Evolutionary conservation across 164 flowering plant genomes (phyloP).

Genomic region (Platanus orientalis): DNA sequence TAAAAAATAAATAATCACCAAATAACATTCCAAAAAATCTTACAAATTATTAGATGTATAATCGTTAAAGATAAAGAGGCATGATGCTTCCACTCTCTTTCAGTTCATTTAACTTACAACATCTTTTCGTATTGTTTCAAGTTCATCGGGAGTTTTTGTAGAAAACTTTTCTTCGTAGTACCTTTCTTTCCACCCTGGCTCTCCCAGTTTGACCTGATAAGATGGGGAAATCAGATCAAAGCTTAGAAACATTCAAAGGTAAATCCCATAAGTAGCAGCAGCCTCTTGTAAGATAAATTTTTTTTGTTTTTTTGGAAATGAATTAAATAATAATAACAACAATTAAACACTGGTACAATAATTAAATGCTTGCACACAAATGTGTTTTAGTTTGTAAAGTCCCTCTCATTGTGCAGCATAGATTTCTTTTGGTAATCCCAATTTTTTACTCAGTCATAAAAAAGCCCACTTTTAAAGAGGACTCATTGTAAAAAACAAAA

Average conservation of each 20-base stretch:
- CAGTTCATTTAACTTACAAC: conserved; percentile 59
- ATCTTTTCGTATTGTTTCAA: conserved; percentile 65
- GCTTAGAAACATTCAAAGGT: conserved; percentile 3
- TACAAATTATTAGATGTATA: background rate
- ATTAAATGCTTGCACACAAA: too few species aligned
- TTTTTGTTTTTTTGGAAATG: too few species aligned
- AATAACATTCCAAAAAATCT: too few species aligned
- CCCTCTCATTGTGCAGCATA: too few species aligned
- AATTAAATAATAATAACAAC: too few species aligned
- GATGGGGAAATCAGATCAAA: conserved; percentile 2
- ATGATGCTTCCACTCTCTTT: background rate
- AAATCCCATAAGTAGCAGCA: conserved; percentile 4
- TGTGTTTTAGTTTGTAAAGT: too few species aligned
- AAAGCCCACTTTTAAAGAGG: background rate
- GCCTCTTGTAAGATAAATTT: too few species aligned
- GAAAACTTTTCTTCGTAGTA: conserved; percentile 92
- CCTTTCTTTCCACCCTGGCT: conserved; percentile 94
- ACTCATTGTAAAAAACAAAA: too few species aligned
- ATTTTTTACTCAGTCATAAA: too few species aligned
- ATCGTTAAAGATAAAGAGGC: background rate
- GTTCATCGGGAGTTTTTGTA: conserved; percentile 62
- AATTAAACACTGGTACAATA: too few species aligned
- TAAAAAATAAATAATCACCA: too few species aligned
- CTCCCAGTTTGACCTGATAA: conserved; percentile 78
- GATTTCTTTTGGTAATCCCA: too few species aligned